phyloP scores from a whole-genome alignment of 345 rosid species.

The Eucalyptus regnans region DNA sequence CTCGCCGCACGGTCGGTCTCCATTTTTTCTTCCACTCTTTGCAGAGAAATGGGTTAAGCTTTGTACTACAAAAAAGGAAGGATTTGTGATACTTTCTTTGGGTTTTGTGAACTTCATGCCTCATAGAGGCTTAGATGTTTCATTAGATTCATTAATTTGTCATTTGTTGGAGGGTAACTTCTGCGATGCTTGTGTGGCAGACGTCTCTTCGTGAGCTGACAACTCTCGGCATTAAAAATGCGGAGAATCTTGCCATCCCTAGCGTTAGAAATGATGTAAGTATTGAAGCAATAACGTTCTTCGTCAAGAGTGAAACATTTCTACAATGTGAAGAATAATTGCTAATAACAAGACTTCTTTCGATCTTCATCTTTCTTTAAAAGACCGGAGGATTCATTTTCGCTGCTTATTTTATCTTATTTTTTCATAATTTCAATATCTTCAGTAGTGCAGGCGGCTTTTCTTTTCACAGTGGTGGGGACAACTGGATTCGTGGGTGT shows the following conservation, averaged over 20 bases:
- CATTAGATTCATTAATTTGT: neutral
- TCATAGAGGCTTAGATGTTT: neutral
- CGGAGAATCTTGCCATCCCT: constrained; percentile 89
- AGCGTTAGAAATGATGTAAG: constrained; percentile 92
- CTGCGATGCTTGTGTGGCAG: constrained; percentile 12
- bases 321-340: neutral
- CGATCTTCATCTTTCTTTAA: neutral
- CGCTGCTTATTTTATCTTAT: neutral
- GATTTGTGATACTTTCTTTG: neutral
- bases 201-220: constrained; percentile 82
- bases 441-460: constrained; percentile 82
- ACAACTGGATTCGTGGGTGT: constrained; percentile 69
- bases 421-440: constrained; percentile 7
- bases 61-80: neutral
- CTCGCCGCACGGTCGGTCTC: constrained; percentile 86
- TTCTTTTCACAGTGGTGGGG: constrained; percentile 87
- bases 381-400: neutral
- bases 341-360: neutral
- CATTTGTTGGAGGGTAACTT: neutral
- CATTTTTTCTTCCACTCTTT: neutral
- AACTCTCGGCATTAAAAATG: constrained; percentile 70
- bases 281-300: neutral
- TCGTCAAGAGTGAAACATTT: neutral
- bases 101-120: neutral
- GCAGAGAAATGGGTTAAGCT: neutral